These are phyloP conservation scores for Lactarius sanguifluus DNA, from an alignment of 768 basidiomycete genomes.

Conservation along the genomic window DNA sequence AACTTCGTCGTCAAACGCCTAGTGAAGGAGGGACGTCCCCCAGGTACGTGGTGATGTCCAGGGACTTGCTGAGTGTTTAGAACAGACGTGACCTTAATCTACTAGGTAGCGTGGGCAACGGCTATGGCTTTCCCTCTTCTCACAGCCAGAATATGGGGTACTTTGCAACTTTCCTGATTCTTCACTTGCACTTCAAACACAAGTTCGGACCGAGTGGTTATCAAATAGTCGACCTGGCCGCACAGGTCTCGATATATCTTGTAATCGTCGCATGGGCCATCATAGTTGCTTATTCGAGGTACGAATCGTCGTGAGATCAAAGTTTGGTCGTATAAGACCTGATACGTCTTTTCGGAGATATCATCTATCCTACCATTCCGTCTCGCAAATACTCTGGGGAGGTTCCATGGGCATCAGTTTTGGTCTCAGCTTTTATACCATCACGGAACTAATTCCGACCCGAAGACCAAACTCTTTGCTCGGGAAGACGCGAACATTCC, in stretches of 20 bases:
- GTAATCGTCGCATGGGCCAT: constrained; percentile 56
- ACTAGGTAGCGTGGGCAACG: constrained; percentile 58
- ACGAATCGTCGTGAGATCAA: constrained; percentile 26
- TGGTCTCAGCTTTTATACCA: constrained; percentile 53
- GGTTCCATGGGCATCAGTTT: constrained; percentile 58
- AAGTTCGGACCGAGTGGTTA: constrained; percentile 57
- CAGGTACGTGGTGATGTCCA: constrained; percentile 44
- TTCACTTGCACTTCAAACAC: constrained; percentile 72
- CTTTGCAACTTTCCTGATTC: constrained; percentile 72
- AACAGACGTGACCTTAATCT: constrained; percentile 1
- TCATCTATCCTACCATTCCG: constrained; percentile 70
- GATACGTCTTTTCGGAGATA: constrained; percentile 44
- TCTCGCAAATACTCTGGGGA: constrained; percentile 76
- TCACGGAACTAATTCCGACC: constrained; percentile 59
- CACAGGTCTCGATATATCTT: constrained; percentile 48
- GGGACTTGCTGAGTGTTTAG: constrained; percentile 6
- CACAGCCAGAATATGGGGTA: constrained; percentile 92
- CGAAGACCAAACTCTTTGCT: constrained; percentile 52
- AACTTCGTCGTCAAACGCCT: constrained; percentile 68
- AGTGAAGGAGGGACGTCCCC: constrained; percentile 68
- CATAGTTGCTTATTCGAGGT: constrained; percentile 81
- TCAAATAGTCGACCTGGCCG: constrained; percentile 50
- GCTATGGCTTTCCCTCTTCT: constrained; percentile 86
- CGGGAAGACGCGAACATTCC: constrained; percentile 47
- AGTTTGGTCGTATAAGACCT: background rate